Evolutionary conservation across 1,284 basidiomycete species (phyloP).

Genomic region (Volvariella volvacea): DNA sequence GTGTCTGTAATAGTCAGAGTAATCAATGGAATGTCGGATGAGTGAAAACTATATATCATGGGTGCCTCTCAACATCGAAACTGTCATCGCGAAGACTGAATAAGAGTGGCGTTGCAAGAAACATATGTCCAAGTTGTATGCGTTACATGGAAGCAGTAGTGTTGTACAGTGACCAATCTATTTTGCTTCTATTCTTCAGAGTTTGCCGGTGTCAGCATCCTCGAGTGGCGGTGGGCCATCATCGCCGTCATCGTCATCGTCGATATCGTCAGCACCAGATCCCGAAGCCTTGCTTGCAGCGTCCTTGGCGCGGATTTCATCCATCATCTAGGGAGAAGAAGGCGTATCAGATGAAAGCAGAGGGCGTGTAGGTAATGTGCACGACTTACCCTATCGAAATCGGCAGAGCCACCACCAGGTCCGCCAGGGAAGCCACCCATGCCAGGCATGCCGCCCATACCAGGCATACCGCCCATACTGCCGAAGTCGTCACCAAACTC

Average conservation of each 20-base stretch:
- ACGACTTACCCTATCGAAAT: slow-evolving; percentile 53
- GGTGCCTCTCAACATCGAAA: too few relatives aligned
- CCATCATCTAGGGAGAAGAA: slow-evolving; percentile 56
- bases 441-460: slow-evolving; percentile 33
- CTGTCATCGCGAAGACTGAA: too few relatives aligned
- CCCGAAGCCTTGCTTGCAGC: slow-evolving; percentile 23
- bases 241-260: slow-evolving; percentile 47
- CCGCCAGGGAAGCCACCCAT: slow-evolving; percentile 30
- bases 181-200: too few relatives aligned
- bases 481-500: slow-evolving; percentile 34
- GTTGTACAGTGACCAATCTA: too few relatives aligned
- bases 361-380: background rate
- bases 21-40: too few relatives aligned
- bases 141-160: too few relatives aligned
- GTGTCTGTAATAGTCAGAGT: too few relatives aligned
- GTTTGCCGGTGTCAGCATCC: slow-evolving; percentile 33
- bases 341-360: slow-evolving; percentile 6
- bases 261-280: slow-evolving; percentile 33
- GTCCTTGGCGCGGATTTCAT: slow-evolving; percentile 43
- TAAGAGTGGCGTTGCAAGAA: too few relatives aligned
- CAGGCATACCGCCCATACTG: slow-evolving; percentile 32
- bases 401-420: too few relatives aligned
- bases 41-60: too few relatives aligned
- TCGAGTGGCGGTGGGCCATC: slow-evolving; percentile 76
- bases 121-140: too few relatives aligned